Conservation (phyloP, 2,329 filamentous ascomycete species). For the Cadophora gregata region DNA sequence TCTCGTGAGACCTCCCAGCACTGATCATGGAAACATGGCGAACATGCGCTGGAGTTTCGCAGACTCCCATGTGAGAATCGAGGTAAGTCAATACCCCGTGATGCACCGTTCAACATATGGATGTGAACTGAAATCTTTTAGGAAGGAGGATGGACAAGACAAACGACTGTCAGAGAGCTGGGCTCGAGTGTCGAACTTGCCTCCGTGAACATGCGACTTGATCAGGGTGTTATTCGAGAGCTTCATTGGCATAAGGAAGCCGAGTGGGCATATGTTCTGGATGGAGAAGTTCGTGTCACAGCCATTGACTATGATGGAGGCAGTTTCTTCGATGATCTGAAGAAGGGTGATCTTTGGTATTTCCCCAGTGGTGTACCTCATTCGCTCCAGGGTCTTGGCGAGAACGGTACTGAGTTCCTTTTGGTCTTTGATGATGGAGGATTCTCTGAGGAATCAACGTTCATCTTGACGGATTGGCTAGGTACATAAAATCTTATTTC, state of each 20-base stretch:
- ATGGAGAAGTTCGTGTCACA: conserved; percentile 72
- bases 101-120: neutral
- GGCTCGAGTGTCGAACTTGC: conserved; percentile 71
- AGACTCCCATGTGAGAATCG: conserved; percentile 67
- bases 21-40: conserved; percentile 71
- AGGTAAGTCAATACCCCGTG: conserved; percentile 51
- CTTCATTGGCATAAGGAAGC: conserved; percentile 83
- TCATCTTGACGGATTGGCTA: conserved; percentile 76
- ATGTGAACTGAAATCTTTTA: conserved; percentile 42
- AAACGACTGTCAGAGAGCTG: conserved; percentile 71
- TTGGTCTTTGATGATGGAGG: conserved; percentile 64
- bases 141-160: conserved; percentile 78
- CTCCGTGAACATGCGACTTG: conserved; percentile 80
- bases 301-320: conserved; percentile 78
- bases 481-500: conserved; percentile 49
- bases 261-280: conserved; percentile 78
- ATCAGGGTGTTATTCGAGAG: conserved; percentile 74
- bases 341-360: conserved; percentile 80
- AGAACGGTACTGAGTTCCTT: conserved; percentile 70
- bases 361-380: conserved; percentile 82
- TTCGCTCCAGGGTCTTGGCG: conserved; percentile 72
- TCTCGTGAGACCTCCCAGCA: conserved; percentile 72
- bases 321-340: conserved; percentile 76
- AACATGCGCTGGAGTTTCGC: conserved; percentile 78
- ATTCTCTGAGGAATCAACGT: conserved; percentile 70